Conservation (phyloP, 768 basidiomycete genomes). For the Solioccasus polychromus region DNA sequence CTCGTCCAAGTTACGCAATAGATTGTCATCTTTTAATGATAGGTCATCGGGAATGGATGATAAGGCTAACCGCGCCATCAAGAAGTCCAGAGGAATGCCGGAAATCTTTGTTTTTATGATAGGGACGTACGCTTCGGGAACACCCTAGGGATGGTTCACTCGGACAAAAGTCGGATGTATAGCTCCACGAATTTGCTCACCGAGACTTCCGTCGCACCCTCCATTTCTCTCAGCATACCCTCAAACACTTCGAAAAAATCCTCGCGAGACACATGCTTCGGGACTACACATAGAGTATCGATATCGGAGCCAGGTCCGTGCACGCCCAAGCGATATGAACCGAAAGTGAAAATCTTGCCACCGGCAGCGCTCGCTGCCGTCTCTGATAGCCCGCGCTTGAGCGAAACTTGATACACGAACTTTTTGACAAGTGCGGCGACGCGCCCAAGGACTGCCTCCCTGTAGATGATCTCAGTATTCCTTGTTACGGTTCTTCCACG, state of each 20-base stretch:
- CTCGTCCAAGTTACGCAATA: constrained; percentile 91
- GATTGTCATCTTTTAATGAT: constrained; percentile 84
- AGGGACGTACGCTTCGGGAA: constrained; percentile 96
- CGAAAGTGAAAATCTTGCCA: constrained; percentile 98
- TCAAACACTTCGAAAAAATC: constrained; percentile 95
- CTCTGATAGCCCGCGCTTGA: constrained; percentile 82
- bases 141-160: constrained; percentile 57
- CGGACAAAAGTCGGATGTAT: background rate
- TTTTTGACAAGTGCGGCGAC: constrained; percentile 87
- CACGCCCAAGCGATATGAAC: constrained; percentile 96
- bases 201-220: constrained; percentile 85
- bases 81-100: constrained; percentile 91
- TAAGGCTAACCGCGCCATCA: constrained; percentile 86
- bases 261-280: constrained; percentile 91
- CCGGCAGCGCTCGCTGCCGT: constrained; percentile 85
- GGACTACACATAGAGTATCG: constrained; percentile 97
- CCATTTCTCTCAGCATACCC: constrained; percentile 77
- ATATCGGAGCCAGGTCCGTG: constrained; percentile 96
- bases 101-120: constrained; percentile 89
- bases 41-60: constrained; percentile 91
- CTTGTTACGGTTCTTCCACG: constrained; percentile 6
- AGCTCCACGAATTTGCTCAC: constrained; percentile 47
- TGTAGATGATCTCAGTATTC: constrained; percentile 36
- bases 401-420: constrained; percentile 82
- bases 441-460: constrained; percentile 90